These are phyloP conservation scores for Aspergillus panamensis DNA, from an alignment of 495 filamentous ascomycete species.

Conservation along the genomic window DNA sequence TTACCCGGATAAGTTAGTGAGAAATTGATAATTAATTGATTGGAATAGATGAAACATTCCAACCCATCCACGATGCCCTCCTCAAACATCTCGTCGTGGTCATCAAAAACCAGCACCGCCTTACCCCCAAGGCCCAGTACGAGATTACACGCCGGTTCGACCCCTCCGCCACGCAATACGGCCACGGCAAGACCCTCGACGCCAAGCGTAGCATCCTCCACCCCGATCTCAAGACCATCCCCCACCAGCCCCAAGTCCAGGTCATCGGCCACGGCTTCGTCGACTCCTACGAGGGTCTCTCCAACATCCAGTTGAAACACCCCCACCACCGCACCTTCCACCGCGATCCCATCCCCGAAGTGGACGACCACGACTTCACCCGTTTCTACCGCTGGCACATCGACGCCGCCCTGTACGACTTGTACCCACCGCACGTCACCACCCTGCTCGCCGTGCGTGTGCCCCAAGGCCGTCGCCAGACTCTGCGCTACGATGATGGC, in stretches of 20 bases:
- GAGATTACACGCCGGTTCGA: conserved; percentile 68
- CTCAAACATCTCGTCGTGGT: conserved; percentile 63
- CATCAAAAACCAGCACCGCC: conserved; percentile 60
- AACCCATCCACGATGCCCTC: conserved; percentile 54
- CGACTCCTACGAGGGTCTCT: conserved; percentile 60
- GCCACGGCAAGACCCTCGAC: conserved; percentile 68
- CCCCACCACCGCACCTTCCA: conserved; percentile 75
- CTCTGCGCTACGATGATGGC: conserved; percentile 67
- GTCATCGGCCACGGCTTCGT: conserved; percentile 72
- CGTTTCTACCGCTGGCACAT: conserved; percentile 80
- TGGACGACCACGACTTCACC: conserved; percentile 63
- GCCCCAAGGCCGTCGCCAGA: conserved; percentile 60
- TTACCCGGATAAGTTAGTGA: too few species aligned
- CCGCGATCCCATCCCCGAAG: conserved; percentile 55
- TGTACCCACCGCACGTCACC: conserved; percentile 66
- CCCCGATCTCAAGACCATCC: conserved; percentile 73
- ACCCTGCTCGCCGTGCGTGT: conserved; percentile 65
- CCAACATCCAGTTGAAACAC: conserved; percentile 63
- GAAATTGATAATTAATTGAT: neutral
- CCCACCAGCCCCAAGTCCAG: conserved; percentile 74
- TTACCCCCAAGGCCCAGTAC: conserved; percentile 65
- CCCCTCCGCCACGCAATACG: conserved; percentile 58
- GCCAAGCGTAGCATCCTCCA: conserved; percentile 66
- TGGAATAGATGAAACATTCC: conserved; percentile 54
- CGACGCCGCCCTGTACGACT: conserved; percentile 69